Evolutionary conservation across 1,139 yeast genomes (phyloP), one percentile per base, ranked within the genome.

Genomic region (Hyphopichia wangnamkhiaoensis): DNA sequence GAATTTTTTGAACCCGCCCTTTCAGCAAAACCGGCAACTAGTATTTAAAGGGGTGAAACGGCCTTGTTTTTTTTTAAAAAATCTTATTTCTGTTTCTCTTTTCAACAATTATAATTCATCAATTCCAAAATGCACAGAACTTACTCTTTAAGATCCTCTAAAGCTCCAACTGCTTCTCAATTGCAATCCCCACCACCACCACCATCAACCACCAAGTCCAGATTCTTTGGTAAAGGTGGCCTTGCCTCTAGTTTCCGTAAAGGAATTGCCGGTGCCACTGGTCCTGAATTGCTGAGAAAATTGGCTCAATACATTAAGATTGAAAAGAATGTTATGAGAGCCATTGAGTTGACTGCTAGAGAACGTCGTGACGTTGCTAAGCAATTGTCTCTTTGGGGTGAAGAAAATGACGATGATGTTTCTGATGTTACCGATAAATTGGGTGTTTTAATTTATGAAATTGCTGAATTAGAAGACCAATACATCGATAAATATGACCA

Each of bases 91-190:
- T n/a, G 12, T 29, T 6, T 29, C 10, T 15, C n/a, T 14, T 26
- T 26, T 26, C 29, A 26, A 26, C 10, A 21, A 7, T 21, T 21
- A 26, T 26, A 14, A 4, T 5, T 16, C 20, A 14, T 29, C 23
- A 3, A 29, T 31, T 25, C 30, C 26, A 74, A 45, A 53, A 93
- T 93, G 98, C 98, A 93, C 79, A 87, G 98, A 84, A 91, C 98
- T 38, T 93, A 93, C 69, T 93, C 98, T 30, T 79, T 93, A 71
- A 90, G 98, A 80, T 83, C 90, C 53, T 71, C 85, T 42, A 87
- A 95, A 68, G 98, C 98, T 33, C 98, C 98, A 45, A 91, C 98
- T 44, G 97, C 98, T 45, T 79, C 96, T 52, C 96, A 93, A 72
- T 69, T 91, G 68, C 95, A 87, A 65, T 79, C 89, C 42, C 95